Conservation (phyloP, 345 rosid species). For the Sonneratia alba region DNA sequence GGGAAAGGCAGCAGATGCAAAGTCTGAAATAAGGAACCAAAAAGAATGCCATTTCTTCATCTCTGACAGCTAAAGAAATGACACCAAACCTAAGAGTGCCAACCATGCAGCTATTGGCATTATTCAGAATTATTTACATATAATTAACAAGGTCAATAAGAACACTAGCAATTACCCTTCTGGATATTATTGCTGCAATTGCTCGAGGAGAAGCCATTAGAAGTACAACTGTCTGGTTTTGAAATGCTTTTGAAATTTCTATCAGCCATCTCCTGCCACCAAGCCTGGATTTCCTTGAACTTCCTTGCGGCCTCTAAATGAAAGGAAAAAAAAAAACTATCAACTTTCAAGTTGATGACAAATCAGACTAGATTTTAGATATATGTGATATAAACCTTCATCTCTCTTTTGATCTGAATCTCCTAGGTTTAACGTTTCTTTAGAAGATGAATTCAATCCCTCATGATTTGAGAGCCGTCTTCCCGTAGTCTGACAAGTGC, state of each 20-base stretch:
- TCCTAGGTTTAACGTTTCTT: slow-evolving; percentile 17
- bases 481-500: slow-evolving; percentile 52
- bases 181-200: slow-evolving; percentile 17
- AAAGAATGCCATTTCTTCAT: background rate
- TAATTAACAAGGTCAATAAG: background rate
- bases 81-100: background rate
- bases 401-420: slow-evolving; percentile 21
- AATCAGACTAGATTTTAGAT: background rate
- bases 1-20: background rate
- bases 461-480: slow-evolving; percentile 36
- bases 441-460: slow-evolving; percentile 15
- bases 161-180: slow-evolving; percentile 30
- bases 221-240: slow-evolving; percentile 25
- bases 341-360: background rate
- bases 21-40: background rate
- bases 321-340: background rate
- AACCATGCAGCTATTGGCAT: background rate
- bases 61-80: background rate
- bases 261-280: slow-evolving; percentile 92
- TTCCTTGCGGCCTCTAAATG: slow-evolving; percentile 56
- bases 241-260: slow-evolving; percentile 28
- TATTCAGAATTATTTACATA: background rate
- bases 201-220: slow-evolving; percentile 19
- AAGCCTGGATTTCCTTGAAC: slow-evolving; percentile 72
- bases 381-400: slow-evolving; percentile 36